Percentiles rank a stretch among this genome's conserved stretches.
These are phyloP conservation scores for Exobasidium cylindrosporum DNA, from an alignment of 1,284 basidiomycete genomes.

Conservation along the genomic window DNA sequence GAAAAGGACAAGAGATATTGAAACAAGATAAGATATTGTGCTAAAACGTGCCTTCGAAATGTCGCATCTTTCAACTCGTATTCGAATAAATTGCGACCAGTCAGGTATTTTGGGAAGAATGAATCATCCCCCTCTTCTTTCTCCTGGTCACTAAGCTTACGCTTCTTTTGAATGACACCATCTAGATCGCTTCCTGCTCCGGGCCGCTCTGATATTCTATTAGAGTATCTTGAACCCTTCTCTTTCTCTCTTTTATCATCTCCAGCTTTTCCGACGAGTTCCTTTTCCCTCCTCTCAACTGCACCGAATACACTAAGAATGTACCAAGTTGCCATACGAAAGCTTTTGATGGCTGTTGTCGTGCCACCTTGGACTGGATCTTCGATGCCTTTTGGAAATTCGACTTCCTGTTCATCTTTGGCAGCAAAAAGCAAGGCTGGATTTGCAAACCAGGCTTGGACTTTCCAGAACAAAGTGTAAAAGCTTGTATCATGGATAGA, in stretches of 20 bases:
- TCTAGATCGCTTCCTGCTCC: neutral
- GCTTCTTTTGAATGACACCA: neutral
- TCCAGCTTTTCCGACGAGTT: slow-evolving; percentile 19
- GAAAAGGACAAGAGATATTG: slow-evolving; percentile 77
- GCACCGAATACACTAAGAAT: slow-evolving; percentile 39
- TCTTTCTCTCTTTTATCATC: slow-evolving; percentile 13
- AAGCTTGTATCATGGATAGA: slow-evolving; percentile 23
- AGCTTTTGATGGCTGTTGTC: slow-evolving; percentile 29
- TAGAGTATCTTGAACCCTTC: neutral
- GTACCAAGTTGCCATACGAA: slow-evolving; percentile 29
- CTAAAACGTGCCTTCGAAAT: slow-evolving; percentile 84
- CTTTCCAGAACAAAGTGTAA: slow-evolving; percentile 47
- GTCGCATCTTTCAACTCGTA: slow-evolving; percentile 77
- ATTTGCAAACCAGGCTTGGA: slow-evolving; percentile 46
- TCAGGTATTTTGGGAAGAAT: slow-evolving; percentile 87
- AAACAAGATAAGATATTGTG: slow-evolving; percentile 78
- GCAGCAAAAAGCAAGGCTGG: slow-evolving; percentile 32
- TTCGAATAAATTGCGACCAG: slow-evolving; percentile 76
- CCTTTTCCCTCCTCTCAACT: slow-evolving; percentile 32
- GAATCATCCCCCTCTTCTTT: slow-evolving; percentile 58
- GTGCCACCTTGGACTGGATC: slow-evolving; percentile 38
- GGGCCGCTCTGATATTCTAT: neutral
- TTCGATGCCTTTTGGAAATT: slow-evolving; percentile 11
- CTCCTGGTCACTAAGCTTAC: neutral
- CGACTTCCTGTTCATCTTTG: slow-evolving; percentile 1